Evolutionary conservation across 2,329 filamentous ascomycete genomes (phyloP).

Genomic region (Phyllosticta citrichinensis): DNA sequence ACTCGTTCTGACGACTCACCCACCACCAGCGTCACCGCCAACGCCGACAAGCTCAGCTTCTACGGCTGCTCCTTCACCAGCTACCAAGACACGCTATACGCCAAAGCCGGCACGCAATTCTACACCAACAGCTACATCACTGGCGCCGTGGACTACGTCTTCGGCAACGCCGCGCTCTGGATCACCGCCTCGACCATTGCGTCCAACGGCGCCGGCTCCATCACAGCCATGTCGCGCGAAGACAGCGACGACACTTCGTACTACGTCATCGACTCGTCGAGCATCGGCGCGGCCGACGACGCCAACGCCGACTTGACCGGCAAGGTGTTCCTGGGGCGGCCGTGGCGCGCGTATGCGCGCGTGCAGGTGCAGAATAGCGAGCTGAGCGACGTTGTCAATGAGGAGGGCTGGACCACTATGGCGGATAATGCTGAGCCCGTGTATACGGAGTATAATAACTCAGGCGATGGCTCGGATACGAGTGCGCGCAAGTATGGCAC

Average conservation of each 20-base stretch:
- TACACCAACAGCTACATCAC: conserved; percentile 47
- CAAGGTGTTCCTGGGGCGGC: conserved; percentile 41
- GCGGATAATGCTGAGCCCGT: conserved; percentile 22
- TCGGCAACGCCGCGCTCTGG: conserved; percentile 44
- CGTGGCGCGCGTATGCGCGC: conserved; percentile 42
- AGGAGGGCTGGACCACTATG: conserved; percentile 47
- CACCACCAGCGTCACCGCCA: conserved; percentile 38
- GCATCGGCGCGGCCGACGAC: conserved; percentile 30
- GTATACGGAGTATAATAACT: conserved; percentile 52
- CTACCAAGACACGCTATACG: conserved; percentile 45
- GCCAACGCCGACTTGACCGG: conserved; percentile 23
- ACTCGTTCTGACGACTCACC: too few species aligned
- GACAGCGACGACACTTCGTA: conserved; percentile 30
- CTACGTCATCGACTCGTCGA: conserved; percentile 48
- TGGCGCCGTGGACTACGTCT: conserved; percentile 51
- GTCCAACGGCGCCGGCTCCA: conserved; percentile 17
- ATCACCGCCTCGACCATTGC: conserved; percentile 33
- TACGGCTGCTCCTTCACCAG: conserved; percentile 47
- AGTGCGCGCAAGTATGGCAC: conserved; percentile 40
- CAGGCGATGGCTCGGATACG: conserved; percentile 43
- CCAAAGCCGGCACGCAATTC: conserved; percentile 41
- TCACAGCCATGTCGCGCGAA: conserved; percentile 27
- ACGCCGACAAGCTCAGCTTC: conserved; percentile 44
- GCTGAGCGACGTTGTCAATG: conserved; percentile 48
- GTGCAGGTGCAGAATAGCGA: conserved; percentile 43